Percentiles rank a stretch among this genome's conserved stretches.
Conservation (phyloP, 495 filamentous ascomycete genomes). For the Talaromyces proteolyticus region DNA sequence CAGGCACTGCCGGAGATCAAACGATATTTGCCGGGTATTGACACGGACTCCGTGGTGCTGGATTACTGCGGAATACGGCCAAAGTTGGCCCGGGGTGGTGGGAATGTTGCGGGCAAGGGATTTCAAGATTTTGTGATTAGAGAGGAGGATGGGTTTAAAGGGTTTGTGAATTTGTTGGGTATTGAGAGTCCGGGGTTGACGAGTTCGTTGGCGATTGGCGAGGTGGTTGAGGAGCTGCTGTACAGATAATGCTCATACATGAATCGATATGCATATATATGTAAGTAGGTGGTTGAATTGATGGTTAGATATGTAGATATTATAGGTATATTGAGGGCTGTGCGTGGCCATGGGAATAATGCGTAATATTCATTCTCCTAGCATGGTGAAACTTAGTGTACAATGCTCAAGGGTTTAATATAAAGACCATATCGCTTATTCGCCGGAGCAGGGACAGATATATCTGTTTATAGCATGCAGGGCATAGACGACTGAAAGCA, state of each 20-base stretch:
- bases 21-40: conserved; percentile 70
- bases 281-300: neutral
- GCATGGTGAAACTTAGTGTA: too few relatives aligned
- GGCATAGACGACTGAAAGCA: too few relatives aligned
- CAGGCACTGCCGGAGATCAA: conserved; percentile 68
- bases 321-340: too few relatives aligned
- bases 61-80: conserved; percentile 92
- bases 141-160: conserved; percentile 72
- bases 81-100: conserved; percentile 62
- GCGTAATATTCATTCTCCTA: too few relatives aligned
- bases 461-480: too few relatives aligned
- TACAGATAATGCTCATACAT: conserved; percentile 39
- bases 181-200: conserved; percentile 97
- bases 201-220: conserved; percentile 80
- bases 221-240: conserved; percentile 70
- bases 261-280: conserved; percentile 3
- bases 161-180: conserved; percentile 88
- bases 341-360: too few relatives aligned
- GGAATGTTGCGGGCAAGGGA: conserved; percentile 50
- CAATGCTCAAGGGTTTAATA: too few relatives aligned
- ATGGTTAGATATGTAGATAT: too few relatives aligned
- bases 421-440: too few relatives aligned
- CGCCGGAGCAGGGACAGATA: too few relatives aligned
- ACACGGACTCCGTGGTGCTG: conserved; percentile 57
- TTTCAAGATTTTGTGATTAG: conserved; percentile 85